These are phyloP conservation scores for Mycena amicta DNA, from an alignment of 768 basidiomycete species.

Conservation along the genomic window DNA sequence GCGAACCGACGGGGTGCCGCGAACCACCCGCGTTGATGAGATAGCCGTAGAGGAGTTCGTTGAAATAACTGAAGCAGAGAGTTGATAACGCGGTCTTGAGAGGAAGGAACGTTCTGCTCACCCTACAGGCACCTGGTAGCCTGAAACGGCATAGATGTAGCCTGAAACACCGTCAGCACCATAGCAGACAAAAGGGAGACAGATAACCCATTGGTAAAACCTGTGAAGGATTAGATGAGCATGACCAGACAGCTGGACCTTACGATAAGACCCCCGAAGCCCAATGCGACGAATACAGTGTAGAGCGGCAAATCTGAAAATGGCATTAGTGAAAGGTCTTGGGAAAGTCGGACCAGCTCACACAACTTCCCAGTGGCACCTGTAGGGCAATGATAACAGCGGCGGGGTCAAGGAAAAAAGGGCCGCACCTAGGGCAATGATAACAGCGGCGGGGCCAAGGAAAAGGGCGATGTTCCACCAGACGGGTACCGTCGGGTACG, in stretches of 20 bases:
- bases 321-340: no score
- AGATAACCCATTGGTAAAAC: slow-evolving; percentile 18
- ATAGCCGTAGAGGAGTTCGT: slow-evolving; percentile 30
- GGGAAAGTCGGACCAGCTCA: no score
- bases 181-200: no score
- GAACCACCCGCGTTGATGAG: slow-evolving; percentile 28
- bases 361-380: slow-evolving; percentile 28
- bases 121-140: slow-evolving; percentile 23
- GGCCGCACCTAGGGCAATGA: slow-evolving; percentile 21
- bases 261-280: slow-evolving; percentile 26
- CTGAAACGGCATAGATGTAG: slow-evolving; percentile 28
- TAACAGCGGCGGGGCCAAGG: slow-evolving; percentile 15
- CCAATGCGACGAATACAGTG: slow-evolving; percentile 27
- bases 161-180: no score
- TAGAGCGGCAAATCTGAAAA: slow-evolving; percentile 24
- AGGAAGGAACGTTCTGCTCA: background rate
- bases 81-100: background rate
- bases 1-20: slow-evolving; percentile 27
- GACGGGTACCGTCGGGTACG: slow-evolving; percentile 26
- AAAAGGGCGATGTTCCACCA: slow-evolving; percentile 29
- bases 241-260: no score
- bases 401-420: slow-evolving; percentile 19
- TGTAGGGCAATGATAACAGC: slow-evolving; percentile 24
- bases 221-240: no score
- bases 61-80: slow-evolving; percentile 25